These are phyloP conservation scores for Corynespora cassiicola DNA, from an alignment of 2,329 filamentous ascomycete species.

Conservation along the genomic window DNA sequence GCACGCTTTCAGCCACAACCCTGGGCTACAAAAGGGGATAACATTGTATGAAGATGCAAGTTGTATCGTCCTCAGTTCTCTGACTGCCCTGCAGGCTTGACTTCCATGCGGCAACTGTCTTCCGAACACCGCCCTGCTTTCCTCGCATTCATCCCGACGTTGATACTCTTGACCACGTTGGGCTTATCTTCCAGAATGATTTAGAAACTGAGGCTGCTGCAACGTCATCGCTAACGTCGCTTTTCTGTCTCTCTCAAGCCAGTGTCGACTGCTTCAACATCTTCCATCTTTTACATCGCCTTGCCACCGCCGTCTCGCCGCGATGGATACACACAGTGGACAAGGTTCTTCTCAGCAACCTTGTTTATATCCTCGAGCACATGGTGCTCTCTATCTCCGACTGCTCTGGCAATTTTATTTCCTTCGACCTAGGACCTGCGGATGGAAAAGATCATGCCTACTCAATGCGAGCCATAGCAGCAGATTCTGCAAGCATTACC, in stretches of 20 bases:
- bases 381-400: slow-evolving; percentile 25
- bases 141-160: slow-evolving; percentile 22
- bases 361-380: slow-evolving; percentile 30
- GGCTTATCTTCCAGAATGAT: too few species aligned
- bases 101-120: slow-evolving; percentile 29
- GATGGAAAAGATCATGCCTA: slow-evolving; percentile 3
- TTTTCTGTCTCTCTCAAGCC: slow-evolving; percentile 25
- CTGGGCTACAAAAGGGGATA: slow-evolving; percentile 29
- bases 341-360: slow-evolving; percentile 21
- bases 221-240: slow-evolving; percentile 25
- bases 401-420: slow-evolving; percentile 21
- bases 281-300: slow-evolving; percentile 31
- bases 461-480: slow-evolving; percentile 4
- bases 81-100: slow-evolving; percentile 23
- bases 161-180: slow-evolving; percentile 20
- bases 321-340: slow-evolving; percentile 19
- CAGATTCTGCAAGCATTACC: slow-evolving; percentile 25
- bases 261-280: slow-evolving; percentile 33
- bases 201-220: slow-evolving; percentile 32
- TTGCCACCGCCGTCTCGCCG: slow-evolving; percentile 25
- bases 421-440: slow-evolving; percentile 14
- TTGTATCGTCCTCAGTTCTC: neutral
- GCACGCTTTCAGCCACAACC: slow-evolving; percentile 28
- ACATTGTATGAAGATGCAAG: slow-evolving; percentile 20
- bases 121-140: slow-evolving; percentile 24